phyloP scores from a whole-genome alignment of 768 basidiomycete genomes.

The Suillus cothurnatus region DNA sequence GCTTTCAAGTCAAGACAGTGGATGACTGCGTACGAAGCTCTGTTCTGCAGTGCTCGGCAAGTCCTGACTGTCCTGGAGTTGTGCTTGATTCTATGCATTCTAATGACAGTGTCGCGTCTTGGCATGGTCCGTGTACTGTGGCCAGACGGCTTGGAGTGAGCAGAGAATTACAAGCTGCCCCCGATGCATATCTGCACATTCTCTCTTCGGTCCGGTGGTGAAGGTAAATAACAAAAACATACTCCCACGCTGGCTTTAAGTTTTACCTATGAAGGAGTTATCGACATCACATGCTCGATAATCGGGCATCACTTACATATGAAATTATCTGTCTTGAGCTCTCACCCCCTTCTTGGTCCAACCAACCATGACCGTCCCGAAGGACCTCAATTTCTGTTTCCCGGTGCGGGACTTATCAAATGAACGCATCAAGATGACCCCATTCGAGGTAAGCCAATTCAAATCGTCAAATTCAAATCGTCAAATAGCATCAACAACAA shows the following conservation, averaged over 20 bases:
- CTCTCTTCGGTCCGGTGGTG: background rate
- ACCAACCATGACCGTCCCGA: background rate
- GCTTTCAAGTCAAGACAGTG: background rate
- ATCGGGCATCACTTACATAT: background rate
- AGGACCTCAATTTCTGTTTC: conserved; percentile 51
- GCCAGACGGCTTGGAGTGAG: background rate
- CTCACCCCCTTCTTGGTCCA: conserved; percentile 6
- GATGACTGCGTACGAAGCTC: background rate
- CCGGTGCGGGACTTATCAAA: conserved; percentile 47
- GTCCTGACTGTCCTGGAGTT: background rate
- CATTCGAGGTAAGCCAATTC: conserved; percentile 43
- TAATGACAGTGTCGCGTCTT: background rate
- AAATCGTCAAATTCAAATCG: background rate
- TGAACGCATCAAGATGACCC: conserved; percentile 46
- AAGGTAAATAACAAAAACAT: background rate
- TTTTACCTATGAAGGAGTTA: background rate
- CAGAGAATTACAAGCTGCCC: background rate
- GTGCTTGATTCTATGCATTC: background rate
- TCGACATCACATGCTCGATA: background rate
- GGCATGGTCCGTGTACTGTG: background rate
- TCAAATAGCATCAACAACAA: background rate
- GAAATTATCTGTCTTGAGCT: background rate
- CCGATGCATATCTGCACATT: background rate
- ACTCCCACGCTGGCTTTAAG: background rate
- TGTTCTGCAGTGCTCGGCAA: background rate